Evolutionary conservation across 2,329 filamentous ascomycete genomes (phyloP), one percentile per base, ranked within the genome.

Genomic region (Alternaria novae-zelandiae): DNA sequence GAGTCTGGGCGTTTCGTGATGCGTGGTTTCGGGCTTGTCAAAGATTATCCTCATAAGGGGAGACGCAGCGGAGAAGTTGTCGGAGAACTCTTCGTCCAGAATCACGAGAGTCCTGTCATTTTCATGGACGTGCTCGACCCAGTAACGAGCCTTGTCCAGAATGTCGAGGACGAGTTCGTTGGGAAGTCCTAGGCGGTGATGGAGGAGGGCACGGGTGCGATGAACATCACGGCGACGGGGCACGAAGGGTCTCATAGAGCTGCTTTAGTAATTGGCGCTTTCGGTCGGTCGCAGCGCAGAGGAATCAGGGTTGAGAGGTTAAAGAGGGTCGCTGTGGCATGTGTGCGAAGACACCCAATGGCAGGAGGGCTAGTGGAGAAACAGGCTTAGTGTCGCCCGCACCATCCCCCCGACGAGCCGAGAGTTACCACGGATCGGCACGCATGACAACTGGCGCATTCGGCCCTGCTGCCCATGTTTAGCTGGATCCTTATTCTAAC

Each of bases 91-190:
- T 23, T 58, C 49, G 13, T 69, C 64, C 5, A 57, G 7, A 20
- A 67, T 54, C 15, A 47, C 25, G 4, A 21, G 11, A 49, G 63
- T 43, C 10, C 57, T 13, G 55, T 41, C 20, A 25, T 51, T 20
- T 17, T 51, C 20, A 46, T 43, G n/a, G 15, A 25, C 6, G 36
- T 17, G 6, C 17, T 66, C 51, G 20, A 61, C 36, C 61, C 61
- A 72, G 58, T 71, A 72, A 9, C 54, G 66, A 12, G 64, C 68
- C 41, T 63, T n/a, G 23, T 71, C 59, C n/a, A 70, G 46, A 17
- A 70, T 66, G 15, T 54, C 32, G 4, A 71, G 63, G 54, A 59
- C 26, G n/a, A 70, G 58, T 57, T 71, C 65, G 23, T 56, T 67
- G 9, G 64, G 69, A 17, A 71, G 58, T 26, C 54, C 55, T 32